Conservation (phyloP, 257 asterid genomes). For the Thymus mandschuricus region DNA sequence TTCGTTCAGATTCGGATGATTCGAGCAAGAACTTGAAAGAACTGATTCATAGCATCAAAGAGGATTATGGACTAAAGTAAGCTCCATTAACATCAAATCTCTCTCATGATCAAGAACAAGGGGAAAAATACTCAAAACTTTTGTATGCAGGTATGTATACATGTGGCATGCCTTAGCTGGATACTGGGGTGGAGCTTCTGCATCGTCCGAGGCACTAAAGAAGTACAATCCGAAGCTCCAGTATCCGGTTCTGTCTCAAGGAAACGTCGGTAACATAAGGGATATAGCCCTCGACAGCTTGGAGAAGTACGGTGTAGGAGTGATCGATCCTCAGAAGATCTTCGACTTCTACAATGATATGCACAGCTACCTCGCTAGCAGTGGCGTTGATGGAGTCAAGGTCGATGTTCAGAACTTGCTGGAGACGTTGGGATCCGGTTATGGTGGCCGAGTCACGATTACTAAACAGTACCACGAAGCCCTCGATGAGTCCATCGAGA, state of each 20-base stretch:
- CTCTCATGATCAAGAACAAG: background rate
- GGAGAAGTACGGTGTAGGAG: slow-evolving; percentile 72
- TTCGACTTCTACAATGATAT: slow-evolving; percentile 66
- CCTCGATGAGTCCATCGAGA: slow-evolving; percentile 59
- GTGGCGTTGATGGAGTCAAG: slow-evolving; percentile 80
- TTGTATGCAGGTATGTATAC: slow-evolving; percentile 54
- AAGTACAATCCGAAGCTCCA: slow-evolving; percentile 60
- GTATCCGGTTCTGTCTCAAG: slow-evolving; percentile 64
- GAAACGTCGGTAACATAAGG: slow-evolving; percentile 53
- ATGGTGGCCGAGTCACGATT: slow-evolving; percentile 71
- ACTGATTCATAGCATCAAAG: slow-evolving; percentile 47
- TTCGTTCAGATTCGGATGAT: slow-evolving; percentile 37
- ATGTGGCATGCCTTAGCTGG: slow-evolving; percentile 84
- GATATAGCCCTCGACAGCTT: slow-evolving; percentile 63
- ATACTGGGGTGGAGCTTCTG: slow-evolving; percentile 75
- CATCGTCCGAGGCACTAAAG: slow-evolving; percentile 46
- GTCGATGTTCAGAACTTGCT: slow-evolving; percentile 74
- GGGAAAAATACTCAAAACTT: background rate
- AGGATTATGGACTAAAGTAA: slow-evolving; percentile 57
- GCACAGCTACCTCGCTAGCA: slow-evolving; percentile 60
- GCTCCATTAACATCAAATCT: slow-evolving; percentile 17
- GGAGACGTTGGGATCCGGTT: slow-evolving; percentile 56
- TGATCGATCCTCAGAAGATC: slow-evolving; percentile 53
- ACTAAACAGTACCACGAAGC: slow-evolving; percentile 63
- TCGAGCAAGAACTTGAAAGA: slow-evolving; percentile 42